Conservation (phyloP, 345 rosid species). For the Eucalyptus sp. region DNA sequence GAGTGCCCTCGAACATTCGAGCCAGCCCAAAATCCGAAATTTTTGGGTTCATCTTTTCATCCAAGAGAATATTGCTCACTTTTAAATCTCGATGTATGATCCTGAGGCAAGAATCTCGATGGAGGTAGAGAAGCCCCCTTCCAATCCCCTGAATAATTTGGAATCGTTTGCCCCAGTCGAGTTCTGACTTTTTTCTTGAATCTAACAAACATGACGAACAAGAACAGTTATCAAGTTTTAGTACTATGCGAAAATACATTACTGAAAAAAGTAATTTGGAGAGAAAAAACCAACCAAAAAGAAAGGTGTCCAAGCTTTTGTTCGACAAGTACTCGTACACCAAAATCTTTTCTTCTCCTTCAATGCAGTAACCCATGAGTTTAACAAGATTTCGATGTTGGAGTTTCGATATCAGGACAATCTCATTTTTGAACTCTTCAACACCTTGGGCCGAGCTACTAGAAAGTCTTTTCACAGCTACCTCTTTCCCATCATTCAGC, state of each 20-base stretch:
- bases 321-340: conserved; percentile 21
- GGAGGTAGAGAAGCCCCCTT: conserved; percentile 21
- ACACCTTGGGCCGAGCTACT: conserved; percentile 47
- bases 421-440: conserved; percentile 46
- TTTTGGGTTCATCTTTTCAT: conserved; percentile 15
- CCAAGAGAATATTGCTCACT: conserved; percentile 13
- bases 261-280: neutral
- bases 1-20: conserved; percentile 1
- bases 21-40: conserved; percentile 32
- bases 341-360: conserved; percentile 42
- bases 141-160: conserved; percentile 22
- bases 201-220: neutral
- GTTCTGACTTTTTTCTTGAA: neutral
- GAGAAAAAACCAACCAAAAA: neutral
- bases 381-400: conserved; percentile 62
- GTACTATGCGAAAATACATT: neutral
- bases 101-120: conserved; percentile 14
- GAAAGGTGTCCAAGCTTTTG: neutral
- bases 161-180: conserved; percentile 16
- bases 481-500: conserved; percentile 19
- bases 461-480: conserved; percentile 57
- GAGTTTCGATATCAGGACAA: conserved; percentile 35
- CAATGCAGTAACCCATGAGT: conserved; percentile 44
- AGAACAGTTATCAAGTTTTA: neutral
- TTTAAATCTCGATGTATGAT: conserved; percentile 26